Evolutionary conservation across 306 rosid species (phyloP).

Genomic region (Morella rubra): DNA sequence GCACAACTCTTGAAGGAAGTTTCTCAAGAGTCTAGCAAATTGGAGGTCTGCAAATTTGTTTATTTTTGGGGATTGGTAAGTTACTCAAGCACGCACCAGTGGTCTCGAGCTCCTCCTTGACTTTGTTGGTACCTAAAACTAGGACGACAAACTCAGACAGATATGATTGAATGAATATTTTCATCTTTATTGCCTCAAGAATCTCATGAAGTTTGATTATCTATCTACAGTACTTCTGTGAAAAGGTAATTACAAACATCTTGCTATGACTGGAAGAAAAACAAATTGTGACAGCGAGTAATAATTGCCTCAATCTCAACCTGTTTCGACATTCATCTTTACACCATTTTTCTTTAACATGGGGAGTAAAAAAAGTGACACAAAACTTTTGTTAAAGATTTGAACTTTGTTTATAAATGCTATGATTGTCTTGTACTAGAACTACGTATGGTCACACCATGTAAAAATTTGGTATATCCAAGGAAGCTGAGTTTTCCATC

Average conservation of each 20-base stretch:
- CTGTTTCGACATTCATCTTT: slow-evolving; percentile 21
- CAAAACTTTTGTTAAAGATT: slow-evolving; percentile 17
- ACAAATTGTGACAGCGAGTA: slow-evolving; percentile 13
- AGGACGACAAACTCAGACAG: too few species aligned
- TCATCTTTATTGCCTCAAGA: slow-evolving; percentile 3
- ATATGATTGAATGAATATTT: not conserved
- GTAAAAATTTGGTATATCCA: slow-evolving; percentile 87
- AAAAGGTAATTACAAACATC: slow-evolving; percentile 20
- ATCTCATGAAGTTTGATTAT: slow-evolving; percentile 8
- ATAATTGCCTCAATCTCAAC: slow-evolving; percentile 24
- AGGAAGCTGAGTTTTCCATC: slow-evolving; percentile 84
- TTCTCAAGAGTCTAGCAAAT: too few species aligned
- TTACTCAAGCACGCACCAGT: too few species aligned
- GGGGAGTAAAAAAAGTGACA: slow-evolving; percentile 25
- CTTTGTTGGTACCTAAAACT: too few species aligned
- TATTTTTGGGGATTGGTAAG: too few species aligned
- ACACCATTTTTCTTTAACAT: slow-evolving; percentile 36
- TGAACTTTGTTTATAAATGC: slow-evolving; percentile 31
- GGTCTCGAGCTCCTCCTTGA: too few species aligned
- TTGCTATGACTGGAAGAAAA: not conserved
- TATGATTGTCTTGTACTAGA: slow-evolving; percentile 65
- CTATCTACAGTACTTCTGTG: not conserved
- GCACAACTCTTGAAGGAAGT: too few species aligned
- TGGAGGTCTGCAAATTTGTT: too few species aligned
- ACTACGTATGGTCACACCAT: slow-evolving; percentile 77